Evolutionary conservation across 768 basidiomycete genomes (phyloP), one percentile per base, ranked within the genome.

Genomic region (Trametes coccinea): DNA sequence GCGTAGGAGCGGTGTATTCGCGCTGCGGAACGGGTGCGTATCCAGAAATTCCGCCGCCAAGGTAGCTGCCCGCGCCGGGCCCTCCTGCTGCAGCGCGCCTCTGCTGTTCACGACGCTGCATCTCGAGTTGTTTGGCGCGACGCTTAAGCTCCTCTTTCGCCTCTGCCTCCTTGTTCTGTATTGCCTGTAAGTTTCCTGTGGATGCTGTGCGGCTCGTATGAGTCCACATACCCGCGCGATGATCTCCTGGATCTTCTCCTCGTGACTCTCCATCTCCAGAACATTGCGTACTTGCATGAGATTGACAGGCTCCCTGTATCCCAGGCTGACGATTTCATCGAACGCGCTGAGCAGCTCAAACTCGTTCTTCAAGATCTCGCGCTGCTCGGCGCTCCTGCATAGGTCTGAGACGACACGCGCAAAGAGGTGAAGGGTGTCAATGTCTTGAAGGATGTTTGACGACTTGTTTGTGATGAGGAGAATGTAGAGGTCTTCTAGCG

Each of bases 131-230:
- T 73, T 97, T 97, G 0, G 97, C 95, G 33, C 96, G 89, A 43
- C 97, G 87, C 74, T 98, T 98, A 71, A 99, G 89, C 71, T 98
- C 96, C 73, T 99, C 97, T 73, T 99, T 99, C 2, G 96, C 97
- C 70, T 99, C 97, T 5, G 94, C 94, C 76, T 99, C 97, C 76
- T 98, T 98, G 80, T 99, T 98, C 90, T 95, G 66, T 16, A 34
- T 22, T 22, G 22, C 22, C 22, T 22, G 22, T 22, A 1, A 22
- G 22, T 22, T 22, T 22, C 22, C 22, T 22, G 22, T 22, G 22
- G 22, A 22, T 22, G 22, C 22, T 22, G 22, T 22, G 22, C 22
- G 22, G 22, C 22, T 22, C 22, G 22, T 22, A 22, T 22, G 22
- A 22, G 22, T 22, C 22, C 22, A 76, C 88, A 62, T 71, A 95